Base-by-base conservation (phyloP, 1,139 yeast species). In the Geotrichum bryndzae region DNA sequence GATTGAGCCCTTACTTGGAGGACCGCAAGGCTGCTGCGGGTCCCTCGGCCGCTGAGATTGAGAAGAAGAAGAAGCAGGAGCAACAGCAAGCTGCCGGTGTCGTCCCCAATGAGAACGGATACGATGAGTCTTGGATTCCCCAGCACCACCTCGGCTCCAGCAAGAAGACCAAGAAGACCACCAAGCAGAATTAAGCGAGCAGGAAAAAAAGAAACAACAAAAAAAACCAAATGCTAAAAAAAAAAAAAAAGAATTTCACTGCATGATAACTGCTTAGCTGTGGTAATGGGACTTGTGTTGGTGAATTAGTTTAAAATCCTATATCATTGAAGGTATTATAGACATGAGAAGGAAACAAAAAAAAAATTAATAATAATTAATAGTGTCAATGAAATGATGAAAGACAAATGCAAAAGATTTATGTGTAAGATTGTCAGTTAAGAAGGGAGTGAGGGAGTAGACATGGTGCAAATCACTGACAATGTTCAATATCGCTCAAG, bases 81-180 rank as follows among this genome's bases (percentile, higher is more conserved):
- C 55, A 56, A 22, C 59, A 54, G 45, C 55, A 56, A 38, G 4
- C 57, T 27, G 22, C 56, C 23, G 64, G 75, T 22, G 66, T 76
- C 45, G 66, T 76, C 22, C 63, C 77, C 22, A 72, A 78, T 51
- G 69, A 69, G 51, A 74, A 74, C 65, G 69, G 69, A 35, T 77
- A 77, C 67, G 84, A 81, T 68, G 82, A 79, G 68, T 76, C 82
- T 63, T 83, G 88, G 88, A 77, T 85, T 67, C 88, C 88, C 65
- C 84, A 81, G 66, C 73, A 70, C 62, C 74, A 72, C 58, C 61
- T 76, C 74, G 84, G 84, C 8, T 35, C 61, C 48, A 48, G 51
- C 35, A 60, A 60, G 57, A 60, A 60, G 59, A 22, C 59, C 15
- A 51, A 51, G 57, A 56, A 55, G 41, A 31, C 41, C 23, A n/a